These are phyloP conservation scores for Orobanche coerulescens DNA, from an alignment of 257 asterid genomes.

Conservation along the genomic window DNA sequence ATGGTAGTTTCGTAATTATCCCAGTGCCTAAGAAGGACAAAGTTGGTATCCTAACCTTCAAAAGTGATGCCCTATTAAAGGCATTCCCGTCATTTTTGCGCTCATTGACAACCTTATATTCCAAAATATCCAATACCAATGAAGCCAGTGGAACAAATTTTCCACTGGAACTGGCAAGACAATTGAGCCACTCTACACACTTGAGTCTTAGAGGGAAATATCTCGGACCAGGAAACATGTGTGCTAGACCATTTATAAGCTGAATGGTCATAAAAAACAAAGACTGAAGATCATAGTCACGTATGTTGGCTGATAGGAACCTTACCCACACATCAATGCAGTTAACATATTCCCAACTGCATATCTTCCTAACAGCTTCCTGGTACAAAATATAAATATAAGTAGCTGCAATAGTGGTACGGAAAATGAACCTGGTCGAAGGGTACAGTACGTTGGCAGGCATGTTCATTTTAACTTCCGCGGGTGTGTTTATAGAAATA, in stretches of 20 bases:
- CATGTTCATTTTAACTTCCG: no score
- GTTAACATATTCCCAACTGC: constrained; percentile 85
- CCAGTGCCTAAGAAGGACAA: no score
- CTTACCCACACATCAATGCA: constrained; percentile 83
- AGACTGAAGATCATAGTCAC: constrained; percentile 54
- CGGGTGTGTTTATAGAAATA: no score
- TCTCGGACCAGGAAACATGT: constrained; percentile 79
- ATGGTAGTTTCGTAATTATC: no score
- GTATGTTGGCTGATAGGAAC: constrained; percentile 56
- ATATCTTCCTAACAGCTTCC: constrained; percentile 69
- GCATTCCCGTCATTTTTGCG: constrained; percentile 41
- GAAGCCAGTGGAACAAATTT: constrained; percentile 71
- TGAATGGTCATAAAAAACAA: constrained; percentile 48
- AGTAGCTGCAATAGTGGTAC: neutral
- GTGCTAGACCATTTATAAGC: constrained; percentile 65
- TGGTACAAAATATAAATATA: constrained; percentile 24
- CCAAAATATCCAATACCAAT: constrained; percentile 65
- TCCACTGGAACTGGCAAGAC: constrained; percentile 64
- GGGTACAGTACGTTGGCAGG: no score
- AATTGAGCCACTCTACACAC: constrained; percentile 83
- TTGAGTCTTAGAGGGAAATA: constrained; percentile 83
- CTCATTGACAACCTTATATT: constrained; percentile 61
- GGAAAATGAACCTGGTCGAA: no score
- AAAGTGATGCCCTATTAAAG: constrained; percentile 39
- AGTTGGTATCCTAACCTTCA: constrained; percentile 52